Percentiles rank a stretch among this genome's conserved stretches.
phyloP scores from a whole-genome alignment of 2,329 filamentous ascomycete species.

The Alternaria sp. region DNA sequence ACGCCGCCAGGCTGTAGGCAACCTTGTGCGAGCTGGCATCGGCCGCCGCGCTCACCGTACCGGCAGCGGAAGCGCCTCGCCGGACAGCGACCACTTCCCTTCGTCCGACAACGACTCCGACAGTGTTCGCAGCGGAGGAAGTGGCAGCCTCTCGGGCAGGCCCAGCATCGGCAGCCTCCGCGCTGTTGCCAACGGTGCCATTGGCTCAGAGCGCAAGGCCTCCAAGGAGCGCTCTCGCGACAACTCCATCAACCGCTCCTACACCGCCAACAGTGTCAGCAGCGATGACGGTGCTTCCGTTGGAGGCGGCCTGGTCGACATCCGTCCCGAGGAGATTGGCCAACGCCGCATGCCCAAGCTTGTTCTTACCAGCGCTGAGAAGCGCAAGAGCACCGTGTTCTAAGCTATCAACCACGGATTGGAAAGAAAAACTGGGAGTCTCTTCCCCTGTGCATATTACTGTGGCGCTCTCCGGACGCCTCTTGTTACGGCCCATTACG shows the following conservation, averaged over 20 bases:
- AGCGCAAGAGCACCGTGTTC: slow-evolving; percentile 77
- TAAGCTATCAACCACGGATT: slow-evolving; percentile 45
- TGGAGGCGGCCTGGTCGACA: slow-evolving; percentile 62
- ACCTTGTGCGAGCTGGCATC: slow-evolving; percentile 86
- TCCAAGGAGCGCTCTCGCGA: slow-evolving; percentile 48
- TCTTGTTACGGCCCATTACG: slow-evolving; percentile 48
- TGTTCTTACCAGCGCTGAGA: slow-evolving; percentile 86
- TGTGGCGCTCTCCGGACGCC: slow-evolving; percentile 31
- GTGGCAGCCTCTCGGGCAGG: slow-evolving; percentile 80
- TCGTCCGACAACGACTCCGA: slow-evolving; percentile 69
- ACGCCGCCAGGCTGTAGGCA: slow-evolving; percentile 88
- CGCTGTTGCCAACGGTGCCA: slow-evolving; percentile 80
- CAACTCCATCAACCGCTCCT: slow-evolving; percentile 50
- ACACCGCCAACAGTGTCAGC: slow-evolving; percentile 68
- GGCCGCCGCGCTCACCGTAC: slow-evolving; percentile 77
- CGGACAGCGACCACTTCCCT: slow-evolving; percentile 83
- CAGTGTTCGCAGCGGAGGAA: slow-evolving; percentile 66
- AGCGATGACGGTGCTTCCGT: slow-evolving; percentile 65
- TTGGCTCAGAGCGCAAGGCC: slow-evolving; percentile 82
- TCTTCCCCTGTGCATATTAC: slow-evolving; percentile 46
- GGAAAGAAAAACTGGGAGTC: slow-evolving; percentile 22
- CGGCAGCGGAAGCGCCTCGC: slow-evolving; percentile 80
- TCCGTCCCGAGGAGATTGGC: slow-evolving; percentile 58
- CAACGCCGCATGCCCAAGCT: slow-evolving; percentile 82
- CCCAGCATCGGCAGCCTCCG: slow-evolving; percentile 76